These are phyloP conservation scores for Trametes polyzona DNA, from an alignment of 1,284 basidiomycete genomes.

Conservation along the genomic window DNA sequence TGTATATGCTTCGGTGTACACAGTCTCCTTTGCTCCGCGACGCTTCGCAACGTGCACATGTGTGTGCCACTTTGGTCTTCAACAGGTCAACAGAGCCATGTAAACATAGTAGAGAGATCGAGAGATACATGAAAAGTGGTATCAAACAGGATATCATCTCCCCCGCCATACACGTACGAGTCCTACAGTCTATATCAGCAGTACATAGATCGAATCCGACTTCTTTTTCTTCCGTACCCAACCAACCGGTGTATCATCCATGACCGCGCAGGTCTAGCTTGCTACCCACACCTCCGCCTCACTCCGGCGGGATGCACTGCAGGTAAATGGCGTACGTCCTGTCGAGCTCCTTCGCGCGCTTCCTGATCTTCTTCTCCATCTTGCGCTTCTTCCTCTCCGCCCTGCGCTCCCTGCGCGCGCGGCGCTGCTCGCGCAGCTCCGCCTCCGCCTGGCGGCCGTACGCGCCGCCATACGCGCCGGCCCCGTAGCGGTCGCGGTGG, in stretches of 20 bases:
- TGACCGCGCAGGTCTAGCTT: too few species aligned
- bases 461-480: constrained; percentile 42
- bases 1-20: constrained; percentile 20
- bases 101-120: not conserved
- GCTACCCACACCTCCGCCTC: too few species aligned
- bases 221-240: not conserved
- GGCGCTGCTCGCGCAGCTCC: constrained; percentile 52
- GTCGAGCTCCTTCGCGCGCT: constrained; percentile 59
- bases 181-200: not conserved
- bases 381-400: constrained; percentile 60
- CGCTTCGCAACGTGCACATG: not conserved
- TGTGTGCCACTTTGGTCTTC: not conserved
- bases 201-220: not conserved
- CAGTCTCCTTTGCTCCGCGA: not conserved
- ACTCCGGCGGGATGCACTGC: constrained; percentile 44
- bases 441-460: constrained; percentile 40
- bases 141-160: not conserved
- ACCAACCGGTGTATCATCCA: not conserved
- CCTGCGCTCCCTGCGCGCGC: constrained; percentile 50
- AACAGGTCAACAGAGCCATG: not conserved
- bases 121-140: not conserved
- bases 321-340: constrained; percentile 67
- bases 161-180: not conserved
- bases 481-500: constrained; percentile 39
- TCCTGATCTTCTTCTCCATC: constrained; percentile 64